Percentiles rank a stretch among this genome's conserved stretches.
phyloP scores from a whole-genome alignment of 2,329 filamentous ascomycete genomes.

The Sporothrix pseudoabietina region DNA sequence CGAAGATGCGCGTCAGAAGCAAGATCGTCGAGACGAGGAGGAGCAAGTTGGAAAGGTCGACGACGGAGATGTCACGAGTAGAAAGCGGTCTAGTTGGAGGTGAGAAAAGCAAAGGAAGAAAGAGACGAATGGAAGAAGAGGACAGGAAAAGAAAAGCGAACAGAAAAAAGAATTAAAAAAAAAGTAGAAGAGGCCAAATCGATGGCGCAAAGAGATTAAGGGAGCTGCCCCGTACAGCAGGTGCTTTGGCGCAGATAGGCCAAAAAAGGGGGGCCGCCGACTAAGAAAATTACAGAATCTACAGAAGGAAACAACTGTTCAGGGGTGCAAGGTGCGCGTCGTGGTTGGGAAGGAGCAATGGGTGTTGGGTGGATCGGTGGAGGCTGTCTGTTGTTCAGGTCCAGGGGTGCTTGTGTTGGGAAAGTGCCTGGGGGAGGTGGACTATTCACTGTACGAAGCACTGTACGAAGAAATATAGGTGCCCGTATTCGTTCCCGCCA shows the following conservation, averaged over 20 bases:
- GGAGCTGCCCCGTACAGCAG: background rate
- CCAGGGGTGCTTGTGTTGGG: background rate
- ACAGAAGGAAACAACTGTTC: background rate
- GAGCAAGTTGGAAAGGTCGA: background rate
- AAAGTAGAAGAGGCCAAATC: background rate
- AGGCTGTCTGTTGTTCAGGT: background rate
- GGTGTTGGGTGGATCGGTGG: slow-evolving; percentile 21
- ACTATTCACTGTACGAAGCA: background rate
- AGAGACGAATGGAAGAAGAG: slow-evolving; percentile 5
- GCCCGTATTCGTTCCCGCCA: slow-evolving; percentile 19
- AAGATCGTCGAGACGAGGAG: slow-evolving; percentile 20
- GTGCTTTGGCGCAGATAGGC: background rate
- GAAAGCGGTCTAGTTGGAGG: slow-evolving; percentile 14
- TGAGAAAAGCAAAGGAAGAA: background rate
- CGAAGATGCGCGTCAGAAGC: slow-evolving; percentile 10
- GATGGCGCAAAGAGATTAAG: slow-evolving; percentile 18
- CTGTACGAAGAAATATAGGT: background rate
- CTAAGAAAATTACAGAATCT: background rate
- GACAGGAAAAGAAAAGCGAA: slow-evolving; percentile 1
- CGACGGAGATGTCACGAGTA: background rate
- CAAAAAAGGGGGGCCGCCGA: background rate
- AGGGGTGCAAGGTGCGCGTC: background rate
- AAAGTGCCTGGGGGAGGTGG: background rate
- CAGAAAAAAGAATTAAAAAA: background rate
- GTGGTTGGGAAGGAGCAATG: background rate